A percentile compares a stretch with the other conserved stretches of the same genome.
Conservation (phyloP, 1,284 basidiomycete species). For the Trametes sp. region DNA sequence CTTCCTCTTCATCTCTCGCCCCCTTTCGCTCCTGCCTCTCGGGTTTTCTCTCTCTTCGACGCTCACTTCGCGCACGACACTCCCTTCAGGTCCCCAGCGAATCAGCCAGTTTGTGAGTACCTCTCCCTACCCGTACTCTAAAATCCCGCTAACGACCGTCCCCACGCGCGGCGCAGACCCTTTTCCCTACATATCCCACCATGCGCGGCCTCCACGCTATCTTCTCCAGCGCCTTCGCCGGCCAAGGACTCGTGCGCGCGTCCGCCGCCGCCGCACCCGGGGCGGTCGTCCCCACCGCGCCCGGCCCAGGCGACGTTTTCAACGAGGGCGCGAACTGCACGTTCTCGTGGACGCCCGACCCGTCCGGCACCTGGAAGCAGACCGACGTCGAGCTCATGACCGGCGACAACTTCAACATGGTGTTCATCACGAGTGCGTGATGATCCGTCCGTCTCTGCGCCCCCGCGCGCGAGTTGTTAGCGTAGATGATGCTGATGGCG, state of each 20-base stretch:
- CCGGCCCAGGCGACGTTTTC: conserved; percentile 59
- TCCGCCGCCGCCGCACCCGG: conserved; percentile 48
- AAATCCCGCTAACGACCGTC: no score
- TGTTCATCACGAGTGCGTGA: conserved; percentile 65
- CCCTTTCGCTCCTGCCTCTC: background rate
- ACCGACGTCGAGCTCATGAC: conserved; percentile 84
- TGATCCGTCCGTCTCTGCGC: no score
- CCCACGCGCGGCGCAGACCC: background rate
- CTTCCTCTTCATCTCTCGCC: background rate
- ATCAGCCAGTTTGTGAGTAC: background rate
- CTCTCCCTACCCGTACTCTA: no score
- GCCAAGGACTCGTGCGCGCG: conserved; percentile 51
- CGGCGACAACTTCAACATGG: conserved; percentile 77
- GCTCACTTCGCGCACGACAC: background rate
- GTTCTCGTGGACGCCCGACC: conserved; percentile 64
- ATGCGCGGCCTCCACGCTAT: conserved; percentile 20
- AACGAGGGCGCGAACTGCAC: conserved; percentile 61
- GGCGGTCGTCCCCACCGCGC: conserved; percentile 55
- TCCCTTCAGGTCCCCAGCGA: background rate
- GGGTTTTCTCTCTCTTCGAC: background rate
- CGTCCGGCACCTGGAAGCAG: conserved; percentile 65
- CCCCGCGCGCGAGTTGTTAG: conserved; percentile 1
- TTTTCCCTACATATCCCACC: background rate
- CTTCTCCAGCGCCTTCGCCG: conserved; percentile 37
- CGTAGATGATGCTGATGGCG: background rate